phyloP scores from a whole-genome alignment of 805 yeast species.

The Yamadazyma phyllophila region DNA sequence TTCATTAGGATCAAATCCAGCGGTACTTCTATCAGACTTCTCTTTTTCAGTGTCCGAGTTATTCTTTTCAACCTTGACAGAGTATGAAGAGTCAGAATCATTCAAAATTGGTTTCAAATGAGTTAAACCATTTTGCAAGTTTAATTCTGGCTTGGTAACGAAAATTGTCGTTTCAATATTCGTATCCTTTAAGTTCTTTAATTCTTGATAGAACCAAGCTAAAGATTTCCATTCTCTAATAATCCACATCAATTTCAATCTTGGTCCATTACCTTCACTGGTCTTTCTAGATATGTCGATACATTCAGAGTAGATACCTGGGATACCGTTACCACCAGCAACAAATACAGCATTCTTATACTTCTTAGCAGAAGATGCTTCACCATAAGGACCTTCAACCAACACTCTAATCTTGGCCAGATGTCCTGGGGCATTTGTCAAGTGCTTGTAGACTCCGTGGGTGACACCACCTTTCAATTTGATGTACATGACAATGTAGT shows the following conservation, averaged over 20 bases:
- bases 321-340: conserved; percentile 77
- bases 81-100: conserved; percentile 13
- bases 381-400: conserved; percentile 67
- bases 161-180: conserved; percentile 30
- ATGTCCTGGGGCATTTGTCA: conserved; percentile 25
- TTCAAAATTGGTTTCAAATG: conserved; percentile 13
- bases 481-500: conserved; percentile 29
- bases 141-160: conserved; percentile 26
- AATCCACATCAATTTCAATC: conserved; percentile 60
- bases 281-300: conserved; percentile 24
- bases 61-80: conserved; percentile 5
- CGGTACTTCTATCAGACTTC: neutral
- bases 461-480: conserved; percentile 56
- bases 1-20: conserved; percentile 1
- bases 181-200: conserved; percentile 23
- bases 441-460: conserved; percentile 25
- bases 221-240: conserved; percentile 54
- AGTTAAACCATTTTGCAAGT: conserved; percentile 7
- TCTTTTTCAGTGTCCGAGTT: neutral
- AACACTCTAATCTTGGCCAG: conserved; percentile 25
- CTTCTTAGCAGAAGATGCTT: conserved; percentile 44
- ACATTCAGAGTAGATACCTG: conserved; percentile 51
- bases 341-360: conserved; percentile 56
- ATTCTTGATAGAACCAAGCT: conserved; percentile 48
- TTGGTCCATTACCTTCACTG: conserved; percentile 18